phyloP scores from a whole-genome alignment of 257 asterid genomes.

The Jasminum sambac region DNA sequence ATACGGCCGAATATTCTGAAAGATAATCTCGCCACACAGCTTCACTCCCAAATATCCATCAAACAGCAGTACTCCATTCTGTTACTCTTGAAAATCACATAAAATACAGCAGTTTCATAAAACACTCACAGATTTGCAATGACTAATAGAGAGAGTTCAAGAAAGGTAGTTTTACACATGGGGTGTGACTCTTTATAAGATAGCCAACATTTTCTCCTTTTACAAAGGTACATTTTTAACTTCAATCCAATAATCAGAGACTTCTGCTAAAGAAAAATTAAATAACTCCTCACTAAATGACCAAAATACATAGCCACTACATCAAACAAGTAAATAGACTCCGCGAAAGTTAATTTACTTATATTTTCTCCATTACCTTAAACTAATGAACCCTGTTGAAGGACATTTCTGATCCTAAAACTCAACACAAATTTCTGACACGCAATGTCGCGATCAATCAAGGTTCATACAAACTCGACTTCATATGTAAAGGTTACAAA shows the following conservation, averaged over 20 bases:
- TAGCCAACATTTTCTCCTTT: background rate
- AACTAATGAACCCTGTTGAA: background rate
- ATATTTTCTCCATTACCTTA: no score
- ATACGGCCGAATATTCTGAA: conserved; percentile 31
- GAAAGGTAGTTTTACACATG: background rate
- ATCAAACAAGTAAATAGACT: background rate
- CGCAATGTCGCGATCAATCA: background rate
- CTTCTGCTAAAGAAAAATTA: background rate
- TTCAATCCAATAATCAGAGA: background rate
- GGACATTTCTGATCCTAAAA: background rate
- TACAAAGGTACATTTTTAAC: background rate
- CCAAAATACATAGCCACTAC: no score
- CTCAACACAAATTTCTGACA: background rate
- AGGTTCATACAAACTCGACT: background rate
- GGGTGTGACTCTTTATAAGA: background rate
- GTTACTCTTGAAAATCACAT: conserved; percentile 41
- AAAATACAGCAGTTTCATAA: conserved; percentile 8
- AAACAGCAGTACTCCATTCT: conserved; percentile 21
- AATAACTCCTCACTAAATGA: no score
- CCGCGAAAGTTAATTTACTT: background rate
- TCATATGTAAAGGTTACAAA: background rate
- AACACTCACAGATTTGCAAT: background rate
- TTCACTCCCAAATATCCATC: conserved; percentile 15
- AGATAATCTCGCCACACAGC: conserved; percentile 20
- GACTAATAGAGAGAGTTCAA: background rate